A percentile compares a stretch with the other conserved stretches of the same genome.
These are phyloP conservation scores for Diversispora epigaea DNA, from an alignment of 192 early-diverging fungal species.

Conservation along the genomic window DNA sequence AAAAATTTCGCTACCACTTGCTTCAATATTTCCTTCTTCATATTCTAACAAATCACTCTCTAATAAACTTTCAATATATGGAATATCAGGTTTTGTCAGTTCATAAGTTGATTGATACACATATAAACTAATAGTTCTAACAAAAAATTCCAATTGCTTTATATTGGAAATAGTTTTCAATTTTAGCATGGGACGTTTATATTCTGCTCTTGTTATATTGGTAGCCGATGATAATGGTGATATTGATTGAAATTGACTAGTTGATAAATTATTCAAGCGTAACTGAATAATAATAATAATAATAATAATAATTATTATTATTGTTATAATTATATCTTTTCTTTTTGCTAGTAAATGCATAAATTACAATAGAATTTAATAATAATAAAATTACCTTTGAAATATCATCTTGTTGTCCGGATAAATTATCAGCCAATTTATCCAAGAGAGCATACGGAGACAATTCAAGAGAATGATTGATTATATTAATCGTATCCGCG, in stretches of 20 bases:
- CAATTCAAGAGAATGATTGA: slow-evolving; percentile 45
- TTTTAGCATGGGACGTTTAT: slow-evolving; percentile 77
- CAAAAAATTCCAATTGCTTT: slow-evolving; percentile 75
- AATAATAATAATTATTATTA: too few species aligned
- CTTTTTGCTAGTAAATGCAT: too few species aligned
- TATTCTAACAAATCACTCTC: slow-evolving; percentile 58
- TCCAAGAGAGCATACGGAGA: slow-evolving; percentile 66
- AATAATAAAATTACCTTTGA: neutral
- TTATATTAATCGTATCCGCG: slow-evolving; percentile 75
- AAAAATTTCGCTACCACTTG: slow-evolving; percentile 26
- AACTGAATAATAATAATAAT: neutral
- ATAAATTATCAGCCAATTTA: slow-evolving; percentile 59
- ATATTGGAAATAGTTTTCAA: slow-evolving; percentile 64
- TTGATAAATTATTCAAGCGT: neutral
- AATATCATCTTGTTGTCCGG: slow-evolving; percentile 36
- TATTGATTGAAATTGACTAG: neutral
- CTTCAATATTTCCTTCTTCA: slow-evolving; percentile 20
- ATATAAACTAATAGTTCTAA: slow-evolving; percentile 71
- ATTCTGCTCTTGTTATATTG: slow-evolving; percentile 30
- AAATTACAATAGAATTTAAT: too few species aligned
- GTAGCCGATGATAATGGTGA: neutral
- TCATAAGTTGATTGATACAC: slow-evolving; percentile 74
- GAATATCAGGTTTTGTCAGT: slow-evolving; percentile 69
- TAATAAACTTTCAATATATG: slow-evolving; percentile 75
- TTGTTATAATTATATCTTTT: too few species aligned